Percentiles rank a stretch among this genome's conserved stretches.
Evolutionary conservation across 129 eudicot species (phyloP).

Genomic region (carrot (Daucus carota)): DNA sequence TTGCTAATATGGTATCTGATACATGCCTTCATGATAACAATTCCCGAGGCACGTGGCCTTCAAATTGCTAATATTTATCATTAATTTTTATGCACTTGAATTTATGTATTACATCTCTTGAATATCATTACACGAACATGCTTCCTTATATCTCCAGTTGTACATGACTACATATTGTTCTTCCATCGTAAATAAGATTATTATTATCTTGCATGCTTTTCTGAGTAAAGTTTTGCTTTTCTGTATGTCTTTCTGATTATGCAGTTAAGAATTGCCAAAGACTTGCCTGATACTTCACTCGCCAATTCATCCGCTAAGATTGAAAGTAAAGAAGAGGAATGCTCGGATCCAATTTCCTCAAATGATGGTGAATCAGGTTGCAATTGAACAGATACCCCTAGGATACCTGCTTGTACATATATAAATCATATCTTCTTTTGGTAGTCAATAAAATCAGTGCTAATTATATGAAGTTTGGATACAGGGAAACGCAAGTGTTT

Average conservation of each 20-base stretch:
- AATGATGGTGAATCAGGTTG: slow-evolving; percentile 29
- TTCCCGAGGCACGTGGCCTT: background rate
- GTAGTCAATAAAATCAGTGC: slow-evolving; percentile 5
- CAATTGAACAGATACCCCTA: slow-evolving; percentile 12
- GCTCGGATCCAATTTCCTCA: slow-evolving; percentile 14
- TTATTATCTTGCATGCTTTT: slow-evolving; percentile 3
- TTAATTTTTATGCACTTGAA: background rate
- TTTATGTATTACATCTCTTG: background rate
- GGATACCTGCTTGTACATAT: background rate
- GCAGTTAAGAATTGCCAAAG: slow-evolving; percentile 33
- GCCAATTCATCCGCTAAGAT: slow-evolving; percentile 18
- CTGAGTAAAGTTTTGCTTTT: background rate
- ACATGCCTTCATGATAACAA: background rate
- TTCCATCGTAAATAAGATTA: background rate
- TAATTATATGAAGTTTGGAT: slow-evolving; percentile 6
- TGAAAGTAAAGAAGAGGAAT: slow-evolving; percentile 24
- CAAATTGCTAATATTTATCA: too few relatives aligned
- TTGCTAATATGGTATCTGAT: background rate
- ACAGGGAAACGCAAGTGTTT: slow-evolving; percentile 43
- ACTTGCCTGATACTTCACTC: slow-evolving; percentile 18
- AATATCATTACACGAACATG: background rate
- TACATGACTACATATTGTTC: background rate
- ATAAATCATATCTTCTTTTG: background rate
- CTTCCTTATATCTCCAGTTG: background rate
- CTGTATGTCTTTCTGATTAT: slow-evolving; percentile 12